Evolutionary conservation across 805 yeast genomes (phyloP).

Genomic region (Candida maris): DNA sequence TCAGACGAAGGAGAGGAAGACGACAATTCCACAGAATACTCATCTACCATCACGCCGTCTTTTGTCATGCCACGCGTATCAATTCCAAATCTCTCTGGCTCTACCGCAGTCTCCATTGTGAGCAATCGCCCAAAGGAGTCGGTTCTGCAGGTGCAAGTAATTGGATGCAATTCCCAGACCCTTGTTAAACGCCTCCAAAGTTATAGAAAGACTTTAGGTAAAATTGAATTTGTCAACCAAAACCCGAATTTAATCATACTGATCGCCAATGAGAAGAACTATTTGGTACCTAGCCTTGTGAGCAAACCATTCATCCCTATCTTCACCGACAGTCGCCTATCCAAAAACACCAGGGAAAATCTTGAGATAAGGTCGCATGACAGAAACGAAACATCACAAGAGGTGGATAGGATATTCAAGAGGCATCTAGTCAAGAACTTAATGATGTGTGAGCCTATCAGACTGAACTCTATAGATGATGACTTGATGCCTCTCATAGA

Average conservation of each 20-base stretch:
- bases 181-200: slow-evolving; percentile 23
- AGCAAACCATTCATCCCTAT: slow-evolving; percentile 32
- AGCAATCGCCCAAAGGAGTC: not conserved
- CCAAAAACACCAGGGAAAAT: no score
- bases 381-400: not conserved
- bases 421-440: slow-evolving; percentile 14
- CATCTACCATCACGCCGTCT: slow-evolving; percentile 31
- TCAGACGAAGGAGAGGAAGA: slow-evolving; percentile 18
- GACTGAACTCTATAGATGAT: slow-evolving; percentile 25
- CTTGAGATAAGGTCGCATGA: not conserved
- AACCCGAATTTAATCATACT: slow-evolving; percentile 27
- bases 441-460: slow-evolving; percentile 34
- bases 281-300: slow-evolving; percentile 25
- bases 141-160: slow-evolving; percentile 24
- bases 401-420: slow-evolving; percentile 7
- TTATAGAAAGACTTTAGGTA: slow-evolving; percentile 29
- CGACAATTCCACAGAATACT: slow-evolving; percentile 24
- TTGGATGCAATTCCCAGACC: slow-evolving; percentile 22
- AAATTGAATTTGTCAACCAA: slow-evolving; percentile 24
- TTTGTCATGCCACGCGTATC: slow-evolving; percentile 38
- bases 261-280: slow-evolving; percentile 28
- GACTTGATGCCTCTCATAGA: slow-evolving; percentile 32
- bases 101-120: slow-evolving; percentile 2
- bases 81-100: slow-evolving; percentile 16
- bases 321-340: slow-evolving; percentile 8